Evolutionary conservation across 768 basidiomycete species (phyloP).

Genomic region (Filobasidium floriforme): DNA sequence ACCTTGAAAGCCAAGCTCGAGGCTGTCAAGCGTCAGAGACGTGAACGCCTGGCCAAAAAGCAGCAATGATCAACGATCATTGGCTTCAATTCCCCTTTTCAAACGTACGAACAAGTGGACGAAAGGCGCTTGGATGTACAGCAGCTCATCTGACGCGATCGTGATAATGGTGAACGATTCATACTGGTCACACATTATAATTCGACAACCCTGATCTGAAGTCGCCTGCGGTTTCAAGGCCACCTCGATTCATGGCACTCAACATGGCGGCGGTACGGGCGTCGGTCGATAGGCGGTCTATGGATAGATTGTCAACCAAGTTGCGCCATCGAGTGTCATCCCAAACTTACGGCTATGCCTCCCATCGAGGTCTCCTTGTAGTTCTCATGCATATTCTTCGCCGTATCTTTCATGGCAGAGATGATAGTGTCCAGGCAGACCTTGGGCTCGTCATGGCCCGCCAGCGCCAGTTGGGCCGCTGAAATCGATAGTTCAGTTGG

Average conservation of each 20-base stretch:
- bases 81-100: background rate
- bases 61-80: background rate
- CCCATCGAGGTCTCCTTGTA: slow-evolving; percentile 90
- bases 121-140: no score
- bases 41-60: background rate
- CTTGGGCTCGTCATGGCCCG: slow-evolving; percentile 75
- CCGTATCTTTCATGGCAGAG: slow-evolving; percentile 53
- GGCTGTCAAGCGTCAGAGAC: slow-evolving; percentile 3
- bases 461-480: slow-evolving; percentile 89
- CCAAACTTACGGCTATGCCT: slow-evolving; percentile 46
- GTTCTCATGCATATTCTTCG: slow-evolving; percentile 44
- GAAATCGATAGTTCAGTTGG: background rate
- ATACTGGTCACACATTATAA: no score
- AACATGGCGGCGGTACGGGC: background rate
- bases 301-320: background rate
- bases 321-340: background rate
- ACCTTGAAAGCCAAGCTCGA: slow-evolving; percentile 17
- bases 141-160: no score
- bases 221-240: no score
- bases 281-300: background rate
- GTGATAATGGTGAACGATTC: no score
- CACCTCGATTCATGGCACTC: no score
- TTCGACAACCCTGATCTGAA: no score
- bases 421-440: slow-evolving; percentile 51
- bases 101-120: background rate